A percentile compares a stretch with the other conserved stretches of the same genome.
phyloP scores from a whole-genome alignment of 768 basidiomycete genomes.

The Plicaturopsis crispa region DNA sequence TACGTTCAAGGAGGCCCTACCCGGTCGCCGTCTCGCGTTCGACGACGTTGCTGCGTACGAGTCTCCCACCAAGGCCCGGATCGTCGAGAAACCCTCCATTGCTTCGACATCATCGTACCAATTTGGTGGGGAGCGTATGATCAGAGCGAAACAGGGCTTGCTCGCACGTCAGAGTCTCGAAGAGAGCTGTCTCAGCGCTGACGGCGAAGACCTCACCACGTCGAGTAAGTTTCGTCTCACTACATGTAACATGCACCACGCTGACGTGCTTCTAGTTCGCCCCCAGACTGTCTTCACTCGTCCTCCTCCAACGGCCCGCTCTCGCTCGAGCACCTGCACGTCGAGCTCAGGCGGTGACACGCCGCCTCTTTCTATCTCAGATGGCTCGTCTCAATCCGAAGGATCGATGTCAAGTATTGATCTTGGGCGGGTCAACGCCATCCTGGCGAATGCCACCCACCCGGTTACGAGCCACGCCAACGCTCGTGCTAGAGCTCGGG shows the following conservation, averaged over 20 bases:
- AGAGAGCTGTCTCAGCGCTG: conserved; percentile 53
- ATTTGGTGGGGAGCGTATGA: conserved; percentile 66
- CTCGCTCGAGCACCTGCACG: conserved; percentile 66
- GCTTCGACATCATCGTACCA: conserved; percentile 55
- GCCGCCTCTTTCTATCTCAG: conserved; percentile 61
- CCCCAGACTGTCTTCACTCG: conserved; percentile 54
- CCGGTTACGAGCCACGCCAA: conserved; percentile 37
- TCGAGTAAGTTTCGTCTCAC: conserved; percentile 37
- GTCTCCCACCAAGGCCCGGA: conserved; percentile 34
- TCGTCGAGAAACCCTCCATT: conserved; percentile 60
- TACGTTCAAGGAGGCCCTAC: conserved; percentile 24
- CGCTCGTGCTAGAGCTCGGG: conserved; percentile 38
- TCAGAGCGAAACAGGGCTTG: conserved; percentile 52
- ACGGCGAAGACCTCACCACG: conserved; percentile 52
- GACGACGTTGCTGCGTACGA: conserved; percentile 23
- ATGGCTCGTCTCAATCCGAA: conserved; percentile 61
- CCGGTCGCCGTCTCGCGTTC: no score
- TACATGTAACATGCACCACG: neutral
- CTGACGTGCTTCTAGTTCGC: conserved; percentile 26
- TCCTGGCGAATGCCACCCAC: conserved; percentile 48
- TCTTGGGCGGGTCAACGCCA: conserved; percentile 47
- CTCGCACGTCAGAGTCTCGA: conserved; percentile 63
- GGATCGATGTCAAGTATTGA: conserved; percentile 79
- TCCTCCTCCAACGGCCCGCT: conserved; percentile 39
- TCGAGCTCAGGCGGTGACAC: conserved; percentile 63